Evolutionary conservation across 345 rosid genomes (phyloP).

Genomic region (Clarkia xantiana): DNA sequence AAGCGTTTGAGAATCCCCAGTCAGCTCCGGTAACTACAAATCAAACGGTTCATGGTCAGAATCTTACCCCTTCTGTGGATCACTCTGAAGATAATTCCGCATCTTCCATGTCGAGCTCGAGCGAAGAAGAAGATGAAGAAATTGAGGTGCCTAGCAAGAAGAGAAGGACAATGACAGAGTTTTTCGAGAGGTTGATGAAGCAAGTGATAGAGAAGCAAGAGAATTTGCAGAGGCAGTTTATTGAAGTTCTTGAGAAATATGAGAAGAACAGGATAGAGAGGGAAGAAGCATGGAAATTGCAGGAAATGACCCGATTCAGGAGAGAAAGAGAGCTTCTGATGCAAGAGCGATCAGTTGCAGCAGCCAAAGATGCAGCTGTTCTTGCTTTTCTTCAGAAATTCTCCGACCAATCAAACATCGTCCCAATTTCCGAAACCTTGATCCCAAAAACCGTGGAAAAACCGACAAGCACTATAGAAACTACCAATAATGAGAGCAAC

Average conservation of each 20-base stretch:
- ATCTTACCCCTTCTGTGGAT: conserved; percentile 6
- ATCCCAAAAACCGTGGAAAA: conserved; percentile 2
- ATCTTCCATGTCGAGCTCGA: conserved; percentile 30
- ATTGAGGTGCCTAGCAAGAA: conserved; percentile 9
- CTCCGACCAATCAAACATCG: conserved; percentile 21
- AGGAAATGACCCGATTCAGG: conserved; percentile 51
- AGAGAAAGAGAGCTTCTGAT: conserved; percentile 53
- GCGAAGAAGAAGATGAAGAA: conserved; percentile 33
- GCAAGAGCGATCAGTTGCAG: conserved; percentile 56
- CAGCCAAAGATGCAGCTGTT: conserved; percentile 61
- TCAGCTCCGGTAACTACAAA: conserved; percentile 9
- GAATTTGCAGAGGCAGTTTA: conserved; percentile 55
- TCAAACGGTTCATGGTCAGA: conserved; percentile 1
- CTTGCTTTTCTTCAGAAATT: conserved; percentile 60
- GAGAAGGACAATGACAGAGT: conserved; percentile 53
- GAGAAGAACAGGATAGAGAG: conserved; percentile 49
- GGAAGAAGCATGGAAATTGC: conserved; percentile 79
- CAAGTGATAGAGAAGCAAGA: conserved; percentile 56
- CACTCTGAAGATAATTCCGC: neutral
- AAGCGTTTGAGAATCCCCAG: conserved; percentile 38
- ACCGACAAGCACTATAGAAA: conserved; percentile 1
- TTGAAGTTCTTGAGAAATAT: conserved; percentile 59
- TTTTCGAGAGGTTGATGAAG: conserved; percentile 50
- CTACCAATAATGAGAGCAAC: neutral
- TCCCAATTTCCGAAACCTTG: conserved; percentile 1